phyloP scores from a whole-genome alignment of 257 asterid genomes.

The Solanum microdontum region DNA sequence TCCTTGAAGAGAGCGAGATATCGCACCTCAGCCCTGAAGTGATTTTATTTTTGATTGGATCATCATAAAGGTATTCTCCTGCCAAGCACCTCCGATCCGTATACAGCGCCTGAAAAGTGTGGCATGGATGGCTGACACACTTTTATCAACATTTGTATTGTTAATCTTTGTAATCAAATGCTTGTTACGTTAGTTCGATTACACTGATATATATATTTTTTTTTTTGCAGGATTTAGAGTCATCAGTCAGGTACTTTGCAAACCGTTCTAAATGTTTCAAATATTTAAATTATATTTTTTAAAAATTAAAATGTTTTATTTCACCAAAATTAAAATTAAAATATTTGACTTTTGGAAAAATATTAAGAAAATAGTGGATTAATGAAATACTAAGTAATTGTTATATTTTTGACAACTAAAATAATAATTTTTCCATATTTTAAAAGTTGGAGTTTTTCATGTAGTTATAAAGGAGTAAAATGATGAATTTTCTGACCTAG shows the following conservation, averaged over 20 bases:
- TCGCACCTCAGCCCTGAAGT: too few relatives aligned
- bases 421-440: neutral
- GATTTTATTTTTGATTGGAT: constrained; percentile 9
- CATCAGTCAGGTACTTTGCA: constrained; percentile 96
- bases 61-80: constrained; percentile 72
- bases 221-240: constrained; percentile 72
- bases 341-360: too few relatives aligned
- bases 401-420: neutral
- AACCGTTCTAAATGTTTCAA: constrained; percentile 77
- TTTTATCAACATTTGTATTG: constrained; percentile 85
- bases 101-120: constrained; percentile 73
- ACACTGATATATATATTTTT: constrained; percentile 57
- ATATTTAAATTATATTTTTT: too few relatives aligned
- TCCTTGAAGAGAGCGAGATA: too few relatives aligned
- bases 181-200: constrained; percentile 58
- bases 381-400: too few relatives aligned
- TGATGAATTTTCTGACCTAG: neutral
- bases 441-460: neutral
- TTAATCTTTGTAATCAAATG: constrained; percentile 85
- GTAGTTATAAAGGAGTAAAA: neutral
- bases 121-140: constrained; percentile 91
- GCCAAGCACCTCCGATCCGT: constrained; percentile 45
- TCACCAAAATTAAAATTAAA: too few relatives aligned
- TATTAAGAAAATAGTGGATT: too few relatives aligned
- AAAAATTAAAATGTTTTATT: too few relatives aligned